Conservation (phyloP, 768 basidiomycete species). For the Leccinum subtestaceum region DNA sequence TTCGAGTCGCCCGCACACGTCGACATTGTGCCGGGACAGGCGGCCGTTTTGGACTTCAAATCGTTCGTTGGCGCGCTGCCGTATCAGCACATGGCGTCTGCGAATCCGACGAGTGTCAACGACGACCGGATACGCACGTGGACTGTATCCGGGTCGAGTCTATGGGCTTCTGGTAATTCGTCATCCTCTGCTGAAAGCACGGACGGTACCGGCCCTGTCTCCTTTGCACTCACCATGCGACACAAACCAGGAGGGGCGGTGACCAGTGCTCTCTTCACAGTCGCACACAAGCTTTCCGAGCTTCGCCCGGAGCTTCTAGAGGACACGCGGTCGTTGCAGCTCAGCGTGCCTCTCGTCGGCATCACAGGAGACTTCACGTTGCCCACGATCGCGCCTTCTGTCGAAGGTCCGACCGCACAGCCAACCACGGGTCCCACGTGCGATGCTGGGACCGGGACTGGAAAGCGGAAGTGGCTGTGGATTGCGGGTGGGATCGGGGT, state of each 20-base stretch:
- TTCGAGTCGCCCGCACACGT: conserved; percentile 40
- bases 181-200: background rate
- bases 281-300: conserved; percentile 42
- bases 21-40: conserved; percentile 46
- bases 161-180: conserved; percentile 8
- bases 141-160: conserved; percentile 47
- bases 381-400: conserved; percentile 3
- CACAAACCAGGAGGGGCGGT: conserved; percentile 53
- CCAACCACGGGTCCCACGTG: background rate
- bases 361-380: conserved; percentile 53
- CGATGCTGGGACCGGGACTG: background rate
- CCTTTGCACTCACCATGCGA: conserved; percentile 53
- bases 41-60: conserved; percentile 53
- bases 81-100: conserved; percentile 55
- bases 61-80: conserved; percentile 44
- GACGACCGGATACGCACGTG: conserved; percentile 67
- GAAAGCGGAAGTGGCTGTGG: conserved; percentile 43
- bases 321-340: conserved; percentile 38
- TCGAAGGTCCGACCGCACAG: background rate
- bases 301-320: conserved; percentile 40
- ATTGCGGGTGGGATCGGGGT: conserved; percentile 63
- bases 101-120: conserved; percentile 50
- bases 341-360: conserved; percentile 48
- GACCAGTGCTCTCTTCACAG: conserved; percentile 51
- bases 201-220: background rate